A percentile compares a stretch with the other conserved stretches of the same genome.
phyloP scores from a whole-genome alignment of 345 rosid genomes.

The Nephelium lappaceum region DNA sequence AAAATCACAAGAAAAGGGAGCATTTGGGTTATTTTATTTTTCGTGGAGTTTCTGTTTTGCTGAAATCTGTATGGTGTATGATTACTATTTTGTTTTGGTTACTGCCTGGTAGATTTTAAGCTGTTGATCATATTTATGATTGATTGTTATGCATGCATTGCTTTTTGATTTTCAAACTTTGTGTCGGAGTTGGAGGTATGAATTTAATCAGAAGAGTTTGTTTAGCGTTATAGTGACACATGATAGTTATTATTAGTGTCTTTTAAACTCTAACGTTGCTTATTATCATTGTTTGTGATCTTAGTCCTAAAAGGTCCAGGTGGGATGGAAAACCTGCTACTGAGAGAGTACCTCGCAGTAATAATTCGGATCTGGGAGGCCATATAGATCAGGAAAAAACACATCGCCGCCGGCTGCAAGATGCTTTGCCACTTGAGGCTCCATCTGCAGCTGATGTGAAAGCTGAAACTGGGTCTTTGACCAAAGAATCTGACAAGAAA shows the following conservation, averaged over 20 bases:
- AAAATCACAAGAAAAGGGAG: neutral
- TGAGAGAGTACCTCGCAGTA: slow-evolving; percentile 40
- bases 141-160: neutral
- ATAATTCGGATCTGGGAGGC: slow-evolving; percentile 42
- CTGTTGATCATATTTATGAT: neutral
- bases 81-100: neutral
- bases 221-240: neutral
- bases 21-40: neutral
- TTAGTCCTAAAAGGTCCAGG: slow-evolving; percentile 82
- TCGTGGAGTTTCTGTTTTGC: neutral
- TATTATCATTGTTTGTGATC: slow-evolving; percentile 4
- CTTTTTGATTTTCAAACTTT: neutral
- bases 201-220: neutral
- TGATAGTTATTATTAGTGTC: neutral
- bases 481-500: slow-evolving; percentile 56
- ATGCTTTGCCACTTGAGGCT: slow-evolving; percentile 58
- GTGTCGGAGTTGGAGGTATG: neutral
- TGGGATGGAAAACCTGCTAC: slow-evolving; percentile 68
- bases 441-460: slow-evolving; percentile 32
- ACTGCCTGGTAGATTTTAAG: neutral
- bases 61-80: neutral
- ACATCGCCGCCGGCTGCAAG: slow-evolving; percentile 51
- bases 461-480: slow-evolving; percentile 32
- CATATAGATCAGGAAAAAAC: slow-evolving; percentile 41
- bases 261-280: neutral